Evolutionary conservation across 2,329 filamentous ascomycete species (phyloP), one percentile per base, ranked within the genome.

Genomic region (Trichoderma polysporum): DNA sequence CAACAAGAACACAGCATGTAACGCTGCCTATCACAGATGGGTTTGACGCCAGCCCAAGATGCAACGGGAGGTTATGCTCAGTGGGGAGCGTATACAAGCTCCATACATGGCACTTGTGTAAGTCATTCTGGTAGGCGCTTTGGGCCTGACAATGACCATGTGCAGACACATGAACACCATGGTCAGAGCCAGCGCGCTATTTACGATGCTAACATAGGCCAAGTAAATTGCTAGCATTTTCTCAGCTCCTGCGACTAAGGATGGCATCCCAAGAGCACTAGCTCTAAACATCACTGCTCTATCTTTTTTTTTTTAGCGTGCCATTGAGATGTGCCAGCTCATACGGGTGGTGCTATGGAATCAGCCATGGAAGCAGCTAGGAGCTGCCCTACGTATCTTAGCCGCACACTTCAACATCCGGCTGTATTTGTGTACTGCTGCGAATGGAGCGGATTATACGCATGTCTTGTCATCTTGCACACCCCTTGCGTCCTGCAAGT

Each of bases 11-110:
- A 33, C 25, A 27, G 57, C n/a, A 29, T 49, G 41, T 37, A 49
- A 61, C 58, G 22, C 54, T 25, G 31, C 45, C 58, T 35, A 61
- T 61, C 58, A 61, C 17, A 35, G 58, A 50, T 9, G 31, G 49
- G 29, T n/a, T 56, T 64, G 61, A 47, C 37, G 27, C 52, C 53
- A 56, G 35, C 29, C 27, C 27, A 56, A 54, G 29, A n/a, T 25
- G 61, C 29, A 27, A 56, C 19, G 47, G 33, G 50, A 58, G n/a
- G 25, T n/a, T 13, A 31, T 49, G 53, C 25, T 41, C 19, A 50
- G 33, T 12, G 39, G 19, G 19, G 31, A 25, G 33, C 33, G 41
- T 31, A 22, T 4, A n/a, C 22, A 22, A 35, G 15, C 35, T 33
- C 27, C 10, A 29, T 37, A 22, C n/a, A 25, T 50, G 22, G 17